A percentile compares a stretch with the other conserved stretches of the same genome.
Conservation (phyloP, 2,329 filamentous ascomycete genomes). For the Arachnomyces sp. region DNA sequence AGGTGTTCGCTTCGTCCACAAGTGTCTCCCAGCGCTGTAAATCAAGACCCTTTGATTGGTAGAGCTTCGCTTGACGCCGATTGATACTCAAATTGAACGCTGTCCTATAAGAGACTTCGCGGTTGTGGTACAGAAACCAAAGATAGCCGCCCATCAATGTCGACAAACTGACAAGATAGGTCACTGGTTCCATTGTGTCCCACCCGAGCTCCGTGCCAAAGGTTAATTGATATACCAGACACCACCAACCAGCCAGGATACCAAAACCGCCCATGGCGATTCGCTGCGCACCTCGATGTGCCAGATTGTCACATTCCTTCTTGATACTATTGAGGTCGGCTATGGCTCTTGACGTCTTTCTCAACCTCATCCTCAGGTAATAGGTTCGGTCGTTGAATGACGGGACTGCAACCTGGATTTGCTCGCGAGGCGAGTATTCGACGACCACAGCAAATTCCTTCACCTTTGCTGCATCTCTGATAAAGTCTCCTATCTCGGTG, state of each 20-base stretch:
- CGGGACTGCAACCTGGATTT: conserved; percentile 69
- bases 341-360: conserved; percentile 62
- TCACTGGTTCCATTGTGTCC: conserved; percentile 86
- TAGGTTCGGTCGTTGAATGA: conserved; percentile 86
- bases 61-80: conserved; percentile 65
- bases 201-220: conserved; percentile 70
- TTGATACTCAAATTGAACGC: conserved; percentile 83
- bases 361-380: conserved; percentile 69
- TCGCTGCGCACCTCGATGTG: conserved; percentile 67
- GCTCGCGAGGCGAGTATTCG: conserved; percentile 56
- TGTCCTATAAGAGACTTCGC: conserved; percentile 76
- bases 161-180: conserved; percentile 77
- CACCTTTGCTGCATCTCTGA: conserved; percentile 75
- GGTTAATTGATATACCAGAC: conserved; percentile 60
- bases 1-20: conserved; percentile 68
- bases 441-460: conserved; percentile 80
- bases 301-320: conserved; percentile 68
- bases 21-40: conserved; percentile 66
- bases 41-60: conserved; percentile 68
- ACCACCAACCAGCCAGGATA: conserved; percentile 70
- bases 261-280: conserved; percentile 74
- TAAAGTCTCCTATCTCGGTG: conserved; percentile 90
- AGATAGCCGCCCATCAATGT: conserved; percentile 84
- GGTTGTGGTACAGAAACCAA: conserved; percentile 89
- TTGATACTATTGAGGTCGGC: conserved; percentile 65